A percentile compares a stretch with the other conserved stretches of the same genome.
phyloP scores from a whole-genome alignment of 2,329 filamentous ascomycete genomes.

The Fusarium brevicatenulatum region DNA sequence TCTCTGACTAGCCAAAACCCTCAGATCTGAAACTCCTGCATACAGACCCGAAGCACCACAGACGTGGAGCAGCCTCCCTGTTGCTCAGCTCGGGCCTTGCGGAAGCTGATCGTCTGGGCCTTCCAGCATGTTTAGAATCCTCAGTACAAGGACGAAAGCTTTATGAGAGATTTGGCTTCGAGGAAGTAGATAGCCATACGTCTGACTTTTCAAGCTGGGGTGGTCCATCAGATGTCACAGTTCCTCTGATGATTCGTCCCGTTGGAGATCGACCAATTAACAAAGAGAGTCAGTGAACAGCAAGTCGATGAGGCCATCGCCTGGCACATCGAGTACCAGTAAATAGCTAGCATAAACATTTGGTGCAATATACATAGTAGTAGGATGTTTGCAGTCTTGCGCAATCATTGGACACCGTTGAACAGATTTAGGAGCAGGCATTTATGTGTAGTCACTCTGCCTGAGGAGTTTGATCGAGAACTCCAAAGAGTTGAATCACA shows the following conservation, averaged over 20 bases:
- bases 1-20: background rate
- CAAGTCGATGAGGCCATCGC: background rate
- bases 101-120: constrained; percentile 50
- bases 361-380: background rate
- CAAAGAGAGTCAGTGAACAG: background rate
- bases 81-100: constrained; percentile 50
- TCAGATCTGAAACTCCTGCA: constrained; percentile 53
- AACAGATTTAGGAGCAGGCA: no score
- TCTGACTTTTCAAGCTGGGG: constrained; percentile 47
- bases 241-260: constrained; percentile 43
- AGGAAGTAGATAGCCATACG: constrained; percentile 42
- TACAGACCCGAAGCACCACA: constrained; percentile 51
- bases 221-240: constrained; percentile 33
- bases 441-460: background rate
- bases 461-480: background rate
- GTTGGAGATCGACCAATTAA: background rate
- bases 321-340: no score
- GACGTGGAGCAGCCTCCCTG: constrained; percentile 49
- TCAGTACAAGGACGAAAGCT: constrained; percentile 46
- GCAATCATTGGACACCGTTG: background rate
- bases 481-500: background rate
- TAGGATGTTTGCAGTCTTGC: background rate
- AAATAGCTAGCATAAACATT: background rate
- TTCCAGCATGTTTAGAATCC: constrained; percentile 53
- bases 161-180: constrained; percentile 51